Evolutionary conservation across 441 rosid genomes (phyloP).

Genomic region (Corymbia calophylla): DNA sequence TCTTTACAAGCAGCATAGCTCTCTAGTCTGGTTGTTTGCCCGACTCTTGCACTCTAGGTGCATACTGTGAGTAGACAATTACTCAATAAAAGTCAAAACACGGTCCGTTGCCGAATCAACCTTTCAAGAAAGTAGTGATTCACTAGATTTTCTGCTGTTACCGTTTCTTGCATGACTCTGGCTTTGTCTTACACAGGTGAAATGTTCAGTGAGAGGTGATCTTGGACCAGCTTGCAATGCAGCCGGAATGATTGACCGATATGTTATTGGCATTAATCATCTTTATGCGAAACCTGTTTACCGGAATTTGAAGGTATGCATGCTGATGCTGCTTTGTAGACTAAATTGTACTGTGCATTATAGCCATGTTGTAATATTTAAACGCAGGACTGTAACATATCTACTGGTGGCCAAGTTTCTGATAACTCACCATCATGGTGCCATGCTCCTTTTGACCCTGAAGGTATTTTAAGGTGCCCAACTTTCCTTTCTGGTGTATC

Average conservation of each 20-base stretch:
- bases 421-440: constrained; percentile 11
- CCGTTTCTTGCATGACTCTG: not conserved
- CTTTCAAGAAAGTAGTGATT: not conserved
- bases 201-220: constrained; percentile 7
- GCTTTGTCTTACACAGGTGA: not conserved
- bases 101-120: not conserved
- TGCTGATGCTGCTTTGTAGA: not conserved
- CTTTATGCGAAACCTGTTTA: constrained; percentile 2
- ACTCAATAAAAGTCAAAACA: not conserved
- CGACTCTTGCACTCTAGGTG: not conserved
- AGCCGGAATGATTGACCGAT: constrained; percentile 10
- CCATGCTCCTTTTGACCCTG: constrained; percentile 13
- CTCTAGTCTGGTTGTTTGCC: not conserved
- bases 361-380: not conserved
- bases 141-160: not conserved
- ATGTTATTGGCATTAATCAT: constrained; percentile 1
- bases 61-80: not conserved
- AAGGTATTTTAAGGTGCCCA: constrained; percentile 4
- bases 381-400: constrained; percentile 4
- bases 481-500: not conserved
- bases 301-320: constrained; percentile 2
- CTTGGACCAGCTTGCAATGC: constrained; percentile 11
- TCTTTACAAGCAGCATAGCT: not conserved
- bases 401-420: not conserved
- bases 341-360: not conserved